phyloP scores from a whole-genome alignment of 2,329 filamentous ascomycete species.

The Aciculosporium take region DNA sequence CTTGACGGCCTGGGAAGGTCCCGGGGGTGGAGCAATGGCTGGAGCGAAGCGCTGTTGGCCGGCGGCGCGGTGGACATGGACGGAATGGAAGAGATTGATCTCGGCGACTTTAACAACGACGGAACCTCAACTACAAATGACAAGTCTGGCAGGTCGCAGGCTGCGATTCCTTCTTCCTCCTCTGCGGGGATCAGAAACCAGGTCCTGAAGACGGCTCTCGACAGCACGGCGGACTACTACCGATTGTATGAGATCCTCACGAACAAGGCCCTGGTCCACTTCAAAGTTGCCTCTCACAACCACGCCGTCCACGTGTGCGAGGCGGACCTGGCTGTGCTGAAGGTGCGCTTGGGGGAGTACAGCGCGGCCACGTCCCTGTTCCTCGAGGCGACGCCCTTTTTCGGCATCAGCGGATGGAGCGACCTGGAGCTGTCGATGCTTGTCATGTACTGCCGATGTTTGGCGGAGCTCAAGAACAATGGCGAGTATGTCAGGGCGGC shows the following conservation, averaged over 20 bases:
- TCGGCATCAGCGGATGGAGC: slow-evolving; percentile 65
- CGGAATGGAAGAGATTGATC: slow-evolving; percentile 43
- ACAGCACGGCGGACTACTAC: slow-evolving; percentile 50
- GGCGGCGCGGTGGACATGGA: slow-evolving; percentile 27
- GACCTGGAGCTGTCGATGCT: slow-evolving; percentile 71
- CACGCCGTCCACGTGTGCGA: slow-evolving; percentile 66
- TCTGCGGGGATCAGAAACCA: slow-evolving; percentile 27
- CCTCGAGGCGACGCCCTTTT: slow-evolving; percentile 62
- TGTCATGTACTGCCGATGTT: slow-evolving; percentile 69
- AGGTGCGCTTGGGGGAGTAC: slow-evolving; percentile 64
- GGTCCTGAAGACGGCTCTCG: slow-evolving; percentile 45
- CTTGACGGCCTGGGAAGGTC: slow-evolving; percentile 60
- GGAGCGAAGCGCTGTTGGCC: slow-evolving; percentile 45
- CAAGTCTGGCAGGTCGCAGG: background rate
- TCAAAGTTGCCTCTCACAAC: slow-evolving; percentile 60
- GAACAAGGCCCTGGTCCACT: slow-evolving; percentile 70
- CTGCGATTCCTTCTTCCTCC: slow-evolving; percentile 3
- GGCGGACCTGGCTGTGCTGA: slow-evolving; percentile 74
- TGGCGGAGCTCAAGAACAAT: slow-evolving; percentile 59
- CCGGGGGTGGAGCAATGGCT: slow-evolving; percentile 63
- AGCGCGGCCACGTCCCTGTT: slow-evolving; percentile 63
- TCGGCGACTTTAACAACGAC: slow-evolving; percentile 31
- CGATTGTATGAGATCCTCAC: slow-evolving; percentile 63
- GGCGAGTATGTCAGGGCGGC: slow-evolving; percentile 69
- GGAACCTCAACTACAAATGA: slow-evolving; percentile 12